Base-by-base conservation (phyloP, 1,139 yeast genomes). In the Candida sojae region DNA sequence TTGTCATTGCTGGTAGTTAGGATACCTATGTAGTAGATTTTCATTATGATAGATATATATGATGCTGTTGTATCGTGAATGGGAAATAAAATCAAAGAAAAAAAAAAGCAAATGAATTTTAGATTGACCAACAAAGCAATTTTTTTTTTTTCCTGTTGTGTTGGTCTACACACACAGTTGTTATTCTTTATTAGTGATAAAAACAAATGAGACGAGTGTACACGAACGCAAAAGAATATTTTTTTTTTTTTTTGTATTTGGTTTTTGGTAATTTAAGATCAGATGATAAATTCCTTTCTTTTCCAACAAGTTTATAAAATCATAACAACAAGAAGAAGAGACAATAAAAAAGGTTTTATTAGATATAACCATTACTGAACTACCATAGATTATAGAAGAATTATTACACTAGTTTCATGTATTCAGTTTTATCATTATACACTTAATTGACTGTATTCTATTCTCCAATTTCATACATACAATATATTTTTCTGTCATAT, bases 21-120 rank as follows among this genome's bases (percentile, higher is more conserved):
- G 47, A 95, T 80, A 46, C 97, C 97, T 55, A 93, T 85, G 70
- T 91, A 91, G 68, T 84, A 91, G 56, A 93, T 79, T 80, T 90
- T 90, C 99, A 93, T 93, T 23, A 12, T 50, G 32, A 31, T 30
- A 35, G 4, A 7, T 21, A 21, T 23, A 36, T 23, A 11, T 28
- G n/a, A 4, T 17, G 21, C 3, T 17, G 29, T n/a, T 37, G 12
- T 26, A 26, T 35, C n/a, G 17, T 12, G 40, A 37, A 25, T 9
- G 21, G 28, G 23, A 8, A 12, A n/a, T n/a, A n/a, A n/a, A n/a
- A n/a, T n/a, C n/a, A n/a, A n/a, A n/a, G n/a, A n/a, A n/a, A 26
- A 36, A 8, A 28, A 36, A n/a, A 36, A 36, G 29, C 3, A 25
- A 3, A 26, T 5, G 6, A 26, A 26, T 26, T 6, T 6, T 26